phyloP scores from a whole-genome alignment of 169 alveolate species.

The Cryptosporidium baileyi region DNA sequence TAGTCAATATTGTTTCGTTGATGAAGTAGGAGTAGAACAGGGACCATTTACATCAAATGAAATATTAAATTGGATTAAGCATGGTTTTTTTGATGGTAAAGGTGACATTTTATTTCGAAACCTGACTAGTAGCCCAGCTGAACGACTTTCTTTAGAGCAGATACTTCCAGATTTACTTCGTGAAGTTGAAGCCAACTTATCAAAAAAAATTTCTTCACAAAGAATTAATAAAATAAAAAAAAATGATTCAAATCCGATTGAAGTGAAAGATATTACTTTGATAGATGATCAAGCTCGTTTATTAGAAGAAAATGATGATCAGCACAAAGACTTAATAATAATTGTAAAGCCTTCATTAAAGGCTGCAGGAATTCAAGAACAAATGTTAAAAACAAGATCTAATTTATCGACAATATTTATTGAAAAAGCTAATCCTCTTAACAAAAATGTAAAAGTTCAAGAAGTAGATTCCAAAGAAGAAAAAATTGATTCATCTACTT shows the following conservation, averaged over 20 bases:
- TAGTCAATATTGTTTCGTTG: conserved; percentile 54
- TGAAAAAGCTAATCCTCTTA: conserved; percentile 4
- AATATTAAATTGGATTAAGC: conserved; percentile 54
- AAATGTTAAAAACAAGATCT: conserved; percentile 6
- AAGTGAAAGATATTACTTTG: conserved; percentile 37
- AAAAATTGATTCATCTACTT: background rate
- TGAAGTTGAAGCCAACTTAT: conserved; percentile 31
- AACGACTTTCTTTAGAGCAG: conserved; percentile 54
- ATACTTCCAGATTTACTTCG: conserved; percentile 39
- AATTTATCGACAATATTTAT: conserved; percentile 38
- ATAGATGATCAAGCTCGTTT: conserved; percentile 32
- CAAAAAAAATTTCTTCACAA: conserved; percentile 1
- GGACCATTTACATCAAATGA: conserved; percentile 55
- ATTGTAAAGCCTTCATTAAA: conserved; percentile 53
- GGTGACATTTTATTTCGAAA: conserved; percentile 55
- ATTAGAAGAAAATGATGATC: conserved; percentile 53
- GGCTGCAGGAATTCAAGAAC: conserved; percentile 40
- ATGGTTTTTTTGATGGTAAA: conserved; percentile 61
- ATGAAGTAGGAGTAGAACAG: conserved; percentile 57
- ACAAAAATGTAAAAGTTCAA: background rate
- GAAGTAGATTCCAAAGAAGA: background rate
- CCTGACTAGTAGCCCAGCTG: conserved; percentile 58
- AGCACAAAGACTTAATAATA: conserved; percentile 30
- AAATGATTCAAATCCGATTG: background rate
- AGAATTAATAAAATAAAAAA: background rate